Evolutionary conservation across 192 early-diverging fungal genomes (phyloP), one percentile per base, ranked within the genome.

Genomic region (Entomortierella parvispora): DNA sequence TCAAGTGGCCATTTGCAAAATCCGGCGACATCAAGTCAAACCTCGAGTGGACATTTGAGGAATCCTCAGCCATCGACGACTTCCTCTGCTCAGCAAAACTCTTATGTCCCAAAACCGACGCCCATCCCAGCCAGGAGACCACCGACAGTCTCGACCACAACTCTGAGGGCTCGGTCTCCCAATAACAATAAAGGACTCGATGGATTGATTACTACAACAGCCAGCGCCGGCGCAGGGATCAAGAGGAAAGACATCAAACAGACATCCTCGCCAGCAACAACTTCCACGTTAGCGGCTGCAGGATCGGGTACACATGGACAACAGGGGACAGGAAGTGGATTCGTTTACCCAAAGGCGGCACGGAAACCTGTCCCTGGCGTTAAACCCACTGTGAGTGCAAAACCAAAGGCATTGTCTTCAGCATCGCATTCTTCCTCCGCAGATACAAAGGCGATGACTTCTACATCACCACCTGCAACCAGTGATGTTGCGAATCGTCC

Each of bases 321-420:
- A 32, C 29, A 44, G 23, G 32, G 43, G 23, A 9, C 37, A 2
- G 34, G 45, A 3, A 61, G 49, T 31, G 74, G 74, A 12, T 77
- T 77, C 28, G 42, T 68, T 12, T 77, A 77, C 32, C 74, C 74
- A 3, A 68, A 68, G 17, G 61, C 74, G 22, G 54, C 54, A 3
- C 74, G 74, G 5, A 77, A 77, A 31, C 74, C 74, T 17, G 66
- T 77, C 12, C 23, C 43, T 18, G 74, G 55, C 2, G 23, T 20
- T 18, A 77, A 68, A 12, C 74, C 74, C 1, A 28, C 55, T 3
- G 66, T 77, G 7, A 65, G 65, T 1, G 61, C 55, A 17, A 77
- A 77, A 14, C 74, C 74, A 2, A 68, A 58, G 33, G 49, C 18
- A 2, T 34, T 77, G 26, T 20, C 42, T 2, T 1, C 47, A 0